These are phyloP conservation scores for Phytophthora ramorum DNA, from an alignment of 352 stramenopile genomes.

Conservation along the genomic window DNA sequence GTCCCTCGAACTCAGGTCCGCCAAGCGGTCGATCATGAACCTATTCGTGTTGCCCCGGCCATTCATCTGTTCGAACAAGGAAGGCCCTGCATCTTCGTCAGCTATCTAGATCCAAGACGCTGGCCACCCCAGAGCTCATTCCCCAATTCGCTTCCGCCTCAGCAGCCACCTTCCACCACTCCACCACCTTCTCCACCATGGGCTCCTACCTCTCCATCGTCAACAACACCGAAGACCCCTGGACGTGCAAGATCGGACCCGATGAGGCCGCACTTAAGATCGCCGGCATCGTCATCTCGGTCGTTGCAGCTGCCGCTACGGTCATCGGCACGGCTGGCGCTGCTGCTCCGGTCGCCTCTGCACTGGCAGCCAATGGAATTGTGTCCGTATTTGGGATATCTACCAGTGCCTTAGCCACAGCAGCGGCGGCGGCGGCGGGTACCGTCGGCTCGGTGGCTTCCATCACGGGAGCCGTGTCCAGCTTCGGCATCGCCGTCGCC, in stretches of 20 bases:
- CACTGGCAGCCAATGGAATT: conserved; percentile 33
- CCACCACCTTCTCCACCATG: conserved; percentile 30
- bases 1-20: not conserved
- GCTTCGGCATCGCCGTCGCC: conserved; percentile 43
- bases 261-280: conserved; percentile 54
- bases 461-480: conserved; percentile 38
- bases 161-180: conserved; percentile 14
- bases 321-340: conserved; percentile 39
- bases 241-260: conserved; percentile 48
- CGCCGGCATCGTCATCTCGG: conserved; percentile 35
- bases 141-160: conserved; percentile 13
- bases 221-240: conserved; percentile 51
- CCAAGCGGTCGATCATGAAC: not conserved
- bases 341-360: conserved; percentile 34
- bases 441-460: conserved; percentile 23
- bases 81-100: not conserved
- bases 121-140: conserved; percentile 9
- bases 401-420: conserved; percentile 30
- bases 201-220: conserved; percentile 55
- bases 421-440: conserved; percentile 19
- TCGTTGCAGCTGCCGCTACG: conserved; percentile 29
- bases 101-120: not conserved
- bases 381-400: conserved; percentile 45
- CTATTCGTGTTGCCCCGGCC: not conserved
- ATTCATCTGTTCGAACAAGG: conserved; percentile 7